Evolutionary conservation across 768 basidiomycete genomes (phyloP).

Genomic region (Amanita fuliginea): DNA sequence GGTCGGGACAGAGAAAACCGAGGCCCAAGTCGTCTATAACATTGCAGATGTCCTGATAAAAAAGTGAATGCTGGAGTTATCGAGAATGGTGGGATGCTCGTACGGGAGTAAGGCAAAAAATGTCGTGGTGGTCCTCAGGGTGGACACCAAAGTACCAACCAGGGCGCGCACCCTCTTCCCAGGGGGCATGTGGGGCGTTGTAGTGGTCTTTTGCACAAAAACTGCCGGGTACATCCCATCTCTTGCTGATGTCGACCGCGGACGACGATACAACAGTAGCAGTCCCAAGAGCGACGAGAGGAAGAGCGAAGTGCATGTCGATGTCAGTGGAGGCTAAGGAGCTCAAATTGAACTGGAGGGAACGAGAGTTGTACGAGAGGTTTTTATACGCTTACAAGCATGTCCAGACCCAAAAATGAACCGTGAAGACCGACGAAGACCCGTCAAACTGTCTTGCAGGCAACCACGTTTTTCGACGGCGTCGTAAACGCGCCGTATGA

Average conservation of each 20-base stretch:
- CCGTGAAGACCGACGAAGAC: neutral
- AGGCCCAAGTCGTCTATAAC: slow-evolving; percentile 23
- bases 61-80: neutral
- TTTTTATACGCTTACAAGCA: neutral
- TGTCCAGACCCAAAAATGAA: neutral
- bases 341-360: neutral
- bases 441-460: neutral
- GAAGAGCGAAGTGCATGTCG: neutral
- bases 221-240: neutral
- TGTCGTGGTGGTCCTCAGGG: slow-evolving; percentile 12
- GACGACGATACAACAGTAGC: neutral
- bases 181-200: slow-evolving; percentile 24
- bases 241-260: neutral
- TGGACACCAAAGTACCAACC: slow-evolving; percentile 29
- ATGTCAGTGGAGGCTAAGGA: neutral
- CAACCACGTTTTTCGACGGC: no score
- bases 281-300: neutral
- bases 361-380: neutral
- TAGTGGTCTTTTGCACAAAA: slow-evolving; percentile 16
- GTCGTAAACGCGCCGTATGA: no score
- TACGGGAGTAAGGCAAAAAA: slow-evolving; percentile 13
- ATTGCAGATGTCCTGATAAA: slow-evolving; percentile 25
- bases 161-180: slow-evolving; percentile 16
- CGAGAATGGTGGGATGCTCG: neutral
- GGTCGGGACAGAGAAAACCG: slow-evolving; percentile 26